phyloP scores from a whole-genome alignment of 805 yeast species.

The Zygosaccharomyces pseudorouxii region DNA sequence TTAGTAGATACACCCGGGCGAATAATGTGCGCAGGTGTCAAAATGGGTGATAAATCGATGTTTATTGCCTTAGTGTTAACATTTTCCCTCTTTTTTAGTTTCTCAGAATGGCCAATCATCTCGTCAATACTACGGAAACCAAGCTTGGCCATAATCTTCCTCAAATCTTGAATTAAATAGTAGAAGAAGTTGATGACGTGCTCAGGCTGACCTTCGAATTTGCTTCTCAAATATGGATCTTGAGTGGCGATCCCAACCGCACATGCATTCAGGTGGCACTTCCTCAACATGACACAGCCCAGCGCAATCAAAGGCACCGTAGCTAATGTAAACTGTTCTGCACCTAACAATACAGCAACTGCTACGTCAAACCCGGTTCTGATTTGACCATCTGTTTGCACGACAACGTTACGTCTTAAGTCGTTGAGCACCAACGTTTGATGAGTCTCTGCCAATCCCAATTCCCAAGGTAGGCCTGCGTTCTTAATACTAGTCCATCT shows the following conservation, averaged over 20 bases:
- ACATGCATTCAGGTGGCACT: constrained; percentile 89
- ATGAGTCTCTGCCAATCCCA: constrained; percentile 96
- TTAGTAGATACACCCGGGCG: constrained; percentile 96
- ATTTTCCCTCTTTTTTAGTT: constrained; percentile 77
- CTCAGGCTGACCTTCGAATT: constrained; percentile 95
- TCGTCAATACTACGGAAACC: constrained; percentile 96
- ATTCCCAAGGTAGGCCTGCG: constrained; percentile 98
- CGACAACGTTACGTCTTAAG: constrained; percentile 88
- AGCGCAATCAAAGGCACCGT: constrained; percentile 94
- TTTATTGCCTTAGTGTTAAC: constrained; percentile 86
- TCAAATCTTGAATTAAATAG: constrained; percentile 87
- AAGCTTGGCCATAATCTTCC: constrained; percentile 87
- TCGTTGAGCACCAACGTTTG: constrained; percentile 95
- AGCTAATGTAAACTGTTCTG: constrained; percentile 98
- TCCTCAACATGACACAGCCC: constrained; percentile 97
- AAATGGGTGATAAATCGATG: constrained; percentile 85
- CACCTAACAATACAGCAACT: constrained; percentile 92
- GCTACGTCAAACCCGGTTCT: constrained; percentile 97
- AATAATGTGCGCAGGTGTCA: constrained; percentile 94
- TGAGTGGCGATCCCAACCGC: constrained; percentile 99
- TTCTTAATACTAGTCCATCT: constrained; percentile 95
- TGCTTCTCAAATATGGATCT: constrained; percentile 87
- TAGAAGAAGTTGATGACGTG: constrained; percentile 97
- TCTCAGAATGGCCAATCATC: constrained; percentile 97
- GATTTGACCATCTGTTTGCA: constrained; percentile 98